Evolutionary conservation across 306 rosid species (phyloP), one percentile per base, ranked within the genome.

Genomic region (Prunus kanzakura): DNA sequence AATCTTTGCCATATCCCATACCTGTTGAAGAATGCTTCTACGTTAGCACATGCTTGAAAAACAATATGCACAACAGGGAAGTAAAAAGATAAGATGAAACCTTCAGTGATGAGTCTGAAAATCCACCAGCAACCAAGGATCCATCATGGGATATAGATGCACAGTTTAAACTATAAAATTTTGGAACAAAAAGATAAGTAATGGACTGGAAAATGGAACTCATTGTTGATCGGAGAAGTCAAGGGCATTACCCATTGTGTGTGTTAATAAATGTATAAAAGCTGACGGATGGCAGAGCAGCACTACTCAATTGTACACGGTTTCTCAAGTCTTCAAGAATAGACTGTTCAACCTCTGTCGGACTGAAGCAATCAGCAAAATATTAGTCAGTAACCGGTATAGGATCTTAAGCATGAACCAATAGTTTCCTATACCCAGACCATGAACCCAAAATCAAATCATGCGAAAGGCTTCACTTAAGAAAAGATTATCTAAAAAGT

Each of bases 1-100:
- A 77, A 96, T 93, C 88, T 88, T 91, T 76, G 97, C 91, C 97
- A 92, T 96, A 87, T 96, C 97, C 99, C 99, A 96, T 32, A 96
- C 87, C 99, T 95, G 81, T 16, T 13, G 20, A 84, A 57, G 70
- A 45, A 80, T 32, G 61, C 68, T 82, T 71, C 52, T 66, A 25
- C 45, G 70, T 75, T 70, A 87, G 66, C 61, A 72, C 20, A 58
- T 19, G 58, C 29, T 54, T 47, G 50, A 52, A 58, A 27, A 51
- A 72, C 62, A 67, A 55, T 14, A 16, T 3, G 35, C 52, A 35
- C 29, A 38, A 9, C 6, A 20, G 76, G 67, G 7, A 77, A 50
- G 71, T 49, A 65, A 61, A 29, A 68, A 16, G 18, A 70, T 43
- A 47, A 43, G 72, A 74, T 69, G 63, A 38, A 64, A 92, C 97